Evolutionary conservation across 176 grass and related monocot species (phyloP).

Genomic region (Thalia dealbata): DNA sequence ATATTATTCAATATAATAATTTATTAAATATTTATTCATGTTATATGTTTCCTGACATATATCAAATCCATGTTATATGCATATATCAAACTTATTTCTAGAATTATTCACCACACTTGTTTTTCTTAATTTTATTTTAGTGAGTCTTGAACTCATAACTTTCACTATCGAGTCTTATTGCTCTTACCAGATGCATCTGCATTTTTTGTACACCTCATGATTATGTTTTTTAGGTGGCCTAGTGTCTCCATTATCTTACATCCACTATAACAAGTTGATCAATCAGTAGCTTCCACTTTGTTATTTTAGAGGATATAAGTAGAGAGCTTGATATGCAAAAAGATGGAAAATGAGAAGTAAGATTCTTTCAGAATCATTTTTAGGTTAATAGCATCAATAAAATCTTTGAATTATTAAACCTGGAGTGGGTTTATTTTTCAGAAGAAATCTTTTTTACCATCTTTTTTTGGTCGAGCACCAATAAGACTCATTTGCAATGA

Average conservation of each 20-base stretch:
- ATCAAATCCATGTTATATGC: too few relatives aligned
- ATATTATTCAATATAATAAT: too few relatives aligned
- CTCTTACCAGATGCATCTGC: too few relatives aligned
- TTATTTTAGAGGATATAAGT: conserved; percentile 54
- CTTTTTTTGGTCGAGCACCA: background rate
- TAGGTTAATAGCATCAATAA: conserved; percentile 7
- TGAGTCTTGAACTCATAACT: too few relatives aligned
- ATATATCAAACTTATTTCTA: background rate
- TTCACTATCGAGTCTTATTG: too few relatives aligned
- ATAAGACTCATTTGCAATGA: too few relatives aligned
- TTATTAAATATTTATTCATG: too few relatives aligned
- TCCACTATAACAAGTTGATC: background rate
- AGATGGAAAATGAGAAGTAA: conserved; percentile 88
- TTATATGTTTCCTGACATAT: background rate
- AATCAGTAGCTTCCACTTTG: conserved; percentile 3
- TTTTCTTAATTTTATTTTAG: too few relatives aligned
- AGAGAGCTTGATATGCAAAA: conserved; percentile 90
- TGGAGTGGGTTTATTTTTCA: conserved; percentile 7
- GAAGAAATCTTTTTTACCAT: background rate
- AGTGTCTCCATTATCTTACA: background rate
- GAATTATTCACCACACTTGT: background rate
- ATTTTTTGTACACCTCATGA: too few relatives aligned
- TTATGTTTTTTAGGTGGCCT: background rate
- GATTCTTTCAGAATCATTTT: conserved; percentile 22
- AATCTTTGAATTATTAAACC: conserved; percentile 27